Base-by-base conservation (phyloP, 2,329 filamentous ascomycete species). In the Pseudopyricularia cyperi region DNA sequence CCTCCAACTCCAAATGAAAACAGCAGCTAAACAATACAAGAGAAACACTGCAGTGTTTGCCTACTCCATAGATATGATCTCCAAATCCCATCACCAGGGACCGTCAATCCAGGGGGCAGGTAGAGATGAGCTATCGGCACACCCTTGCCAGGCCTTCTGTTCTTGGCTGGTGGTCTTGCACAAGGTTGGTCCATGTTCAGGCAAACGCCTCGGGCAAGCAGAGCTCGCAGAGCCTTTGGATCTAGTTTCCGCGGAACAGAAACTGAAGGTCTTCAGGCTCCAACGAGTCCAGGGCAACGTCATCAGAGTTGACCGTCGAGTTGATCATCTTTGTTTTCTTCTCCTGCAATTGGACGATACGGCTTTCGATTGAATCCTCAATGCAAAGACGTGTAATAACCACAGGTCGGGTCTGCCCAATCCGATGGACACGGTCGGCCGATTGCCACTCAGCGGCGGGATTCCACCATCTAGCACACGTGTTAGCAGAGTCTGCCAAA, bases 381-480 rank as follows among this genome's bases (percentile, higher is more conserved):
- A 98, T 96, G 63, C 89, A 94, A 11, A 98, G 79, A 28, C 93
- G 83, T 1, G 90, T 97, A 60, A 98, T 95, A 34, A 88, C 88
- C 65, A 93, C 97, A 28, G 91, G 91, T 7, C 93, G 85, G 47
- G 83, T 87, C 71, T 98, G 93, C 32, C 93, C 93, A 59, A 97
- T 98, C 52, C 93, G 89, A 68, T 97, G 93, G 63, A 86, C 89
- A 1, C 93, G 87, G 70, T 98, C 93, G 62, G 98, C 97, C 8
- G 93, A 93, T 69, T 98, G 93, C 93, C 93, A 98, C 70, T 98
- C 93, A 0, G 91, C 91, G n/a, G 90, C 90, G n/a, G 93, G 93
- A 60, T 97, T 97, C 93, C 93, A 98, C 93, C 93, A 97, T 59
- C 86, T 89, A n/a, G 6, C 30, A n/a, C 17, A 58, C 32, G 4